Evolutionary conservation across 495 filamentous ascomycete genomes (phyloP), one percentile per base, ranked within the genome.

Genomic region (Neurospora intermedia): DNA sequence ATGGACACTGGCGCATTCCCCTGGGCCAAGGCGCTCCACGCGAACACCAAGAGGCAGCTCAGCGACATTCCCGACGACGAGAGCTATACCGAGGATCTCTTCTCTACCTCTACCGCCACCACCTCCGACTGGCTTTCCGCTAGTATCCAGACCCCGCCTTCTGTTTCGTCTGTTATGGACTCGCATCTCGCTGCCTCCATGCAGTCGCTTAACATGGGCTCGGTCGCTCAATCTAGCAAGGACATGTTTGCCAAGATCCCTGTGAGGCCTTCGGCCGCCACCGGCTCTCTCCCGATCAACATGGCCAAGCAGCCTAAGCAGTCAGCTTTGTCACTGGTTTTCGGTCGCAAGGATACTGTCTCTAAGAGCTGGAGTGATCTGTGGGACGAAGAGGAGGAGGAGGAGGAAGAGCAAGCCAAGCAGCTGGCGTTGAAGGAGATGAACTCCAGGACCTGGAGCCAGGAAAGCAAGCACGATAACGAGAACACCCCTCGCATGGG

Each of bases 321-420:
- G 69, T 88, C 90, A 5, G 88, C 89, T 39, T 88, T 96, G 84
- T 89, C 92, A 5, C 87, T 90, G 75, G 88, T 95, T 27, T 95
- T 96, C 78, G 92, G 92, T 38, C 90, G 91, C 79, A 87, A 87
- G 75, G 88, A 91, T 4, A 83, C 88, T 23, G 91, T 94, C 13
- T 96, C 94, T 39, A 97, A 98, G 89, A 98, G 94, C 86, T 98
- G 94, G 94, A 96, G 93, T 76, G 94, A 98, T 82, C 86, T 98
- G 75, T 98, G 92, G 91, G 94, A 97, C 72, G 94, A 97, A 81
- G 94, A 97, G 71, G 87, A 86, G 39, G 90, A 92, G 75, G 91
- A 96, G 75, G 76, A 75, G 27, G 82, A 83, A 70, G 82, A 87
- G 69, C 84, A 84, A 62, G 86, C 89, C 72, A 86, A 88, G 69